Percentiles rank a stretch among this genome's conserved stretches.
phyloP scores from a whole-genome alignment of 208 protist species.

The Phytomonas sp. region DNA sequence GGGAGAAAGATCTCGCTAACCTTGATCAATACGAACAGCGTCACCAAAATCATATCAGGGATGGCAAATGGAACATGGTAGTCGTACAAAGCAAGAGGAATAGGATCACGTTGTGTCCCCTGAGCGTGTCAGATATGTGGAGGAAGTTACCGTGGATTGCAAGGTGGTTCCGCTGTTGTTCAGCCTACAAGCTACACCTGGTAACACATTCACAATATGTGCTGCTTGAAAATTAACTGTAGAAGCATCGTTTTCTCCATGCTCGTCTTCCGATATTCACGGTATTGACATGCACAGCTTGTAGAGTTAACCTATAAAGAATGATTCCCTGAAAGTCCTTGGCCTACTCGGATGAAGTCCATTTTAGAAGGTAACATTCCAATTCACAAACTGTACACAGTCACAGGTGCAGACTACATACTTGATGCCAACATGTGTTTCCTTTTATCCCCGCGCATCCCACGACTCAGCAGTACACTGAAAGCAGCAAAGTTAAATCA shows the following conservation, averaged over 20 bases:
- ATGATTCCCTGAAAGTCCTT: no score
- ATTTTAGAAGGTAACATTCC: no score
- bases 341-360: no score
- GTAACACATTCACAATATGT: not conserved
- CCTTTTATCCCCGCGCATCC: no score
- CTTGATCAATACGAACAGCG: slow-evolving; percentile 20
- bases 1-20: not conserved
- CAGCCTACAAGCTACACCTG: not conserved
- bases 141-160: slow-evolving; percentile 13
- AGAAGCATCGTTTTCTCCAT: not conserved
- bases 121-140: slow-evolving; percentile 8
- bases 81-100: slow-evolving; percentile 37
- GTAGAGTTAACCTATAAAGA: not conserved
- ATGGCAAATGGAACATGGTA: slow-evolving; percentile 13
- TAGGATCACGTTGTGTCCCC: slow-evolving; percentile 24
- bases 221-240: not conserved
- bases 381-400: no score
- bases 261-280: not conserved
- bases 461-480: no score
- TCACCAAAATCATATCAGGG: slow-evolving; percentile 9
- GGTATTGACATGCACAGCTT: not conserved
- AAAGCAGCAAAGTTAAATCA: not conserved
- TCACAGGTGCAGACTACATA: no score
- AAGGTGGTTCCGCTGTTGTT: not conserved
- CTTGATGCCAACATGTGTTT: no score